Conservation (phyloP, 75 land plant species). For the Cupressus sempervirens region DNA sequence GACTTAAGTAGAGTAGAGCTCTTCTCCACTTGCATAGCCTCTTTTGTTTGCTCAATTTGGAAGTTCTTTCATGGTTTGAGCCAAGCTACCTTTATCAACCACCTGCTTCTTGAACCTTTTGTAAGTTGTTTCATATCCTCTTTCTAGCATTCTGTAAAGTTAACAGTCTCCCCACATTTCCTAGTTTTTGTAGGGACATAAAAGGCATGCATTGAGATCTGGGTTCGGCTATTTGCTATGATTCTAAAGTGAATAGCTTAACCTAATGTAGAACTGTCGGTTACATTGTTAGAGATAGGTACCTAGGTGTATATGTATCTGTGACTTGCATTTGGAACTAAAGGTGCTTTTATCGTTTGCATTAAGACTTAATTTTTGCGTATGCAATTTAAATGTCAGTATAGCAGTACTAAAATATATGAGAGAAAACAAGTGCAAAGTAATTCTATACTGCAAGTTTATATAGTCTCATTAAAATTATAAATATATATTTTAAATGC, state of each 20-base stretch:
- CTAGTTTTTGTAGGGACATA: conserved; percentile 2
- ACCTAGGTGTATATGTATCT: background rate
- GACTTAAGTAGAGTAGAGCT: background rate
- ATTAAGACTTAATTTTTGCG: background rate
- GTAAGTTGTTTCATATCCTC: background rate
- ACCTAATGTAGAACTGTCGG: background rate
- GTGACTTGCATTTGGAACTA: background rate
- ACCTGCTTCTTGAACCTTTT: background rate
- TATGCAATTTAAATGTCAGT: background rate
- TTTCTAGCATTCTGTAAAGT: background rate
- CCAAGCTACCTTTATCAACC: background rate
- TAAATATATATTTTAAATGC: background rate
- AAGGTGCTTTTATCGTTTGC: background rate
- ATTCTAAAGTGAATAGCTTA: background rate
- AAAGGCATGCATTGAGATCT: background rate
- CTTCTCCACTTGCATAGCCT: background rate
- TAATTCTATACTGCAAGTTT: background rate
- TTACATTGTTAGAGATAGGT: background rate
- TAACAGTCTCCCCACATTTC: background rate
- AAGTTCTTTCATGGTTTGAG: background rate
- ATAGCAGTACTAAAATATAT: too few species aligned
- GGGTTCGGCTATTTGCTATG: background rate
- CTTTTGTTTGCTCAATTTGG: background rate
- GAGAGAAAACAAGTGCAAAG: background rate
- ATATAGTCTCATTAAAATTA: background rate